Evolutionary conservation across 2,329 filamentous ascomycete species (phyloP).

Genomic region (Pyrenophora tritici-repentis): DNA sequence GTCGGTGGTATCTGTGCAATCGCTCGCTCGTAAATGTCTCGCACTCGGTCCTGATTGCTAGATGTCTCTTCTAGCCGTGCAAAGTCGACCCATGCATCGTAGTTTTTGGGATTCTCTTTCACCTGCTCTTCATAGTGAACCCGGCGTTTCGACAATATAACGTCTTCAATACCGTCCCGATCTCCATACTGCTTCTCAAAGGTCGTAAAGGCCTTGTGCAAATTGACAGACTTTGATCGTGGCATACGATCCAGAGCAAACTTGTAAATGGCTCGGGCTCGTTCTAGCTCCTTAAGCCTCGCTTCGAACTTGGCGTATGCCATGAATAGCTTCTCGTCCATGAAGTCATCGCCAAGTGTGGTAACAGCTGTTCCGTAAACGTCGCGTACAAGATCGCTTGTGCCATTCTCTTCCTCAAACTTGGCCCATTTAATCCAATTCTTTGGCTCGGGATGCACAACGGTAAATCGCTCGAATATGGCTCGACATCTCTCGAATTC

Average conservation of each 20-base stretch:
- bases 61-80: conserved; percentile 86
- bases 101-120: conserved; percentile 93
- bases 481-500: conserved; percentile 89
- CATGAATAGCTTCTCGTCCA: conserved; percentile 94
- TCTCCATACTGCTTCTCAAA: conserved; percentile 99
- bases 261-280: conserved; percentile 93
- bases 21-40: conserved; percentile 92
- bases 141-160: conserved; percentile 90
- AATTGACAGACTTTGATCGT: conserved; percentile 77
- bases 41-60: conserved; percentile 78
- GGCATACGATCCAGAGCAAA: conserved; percentile 92
- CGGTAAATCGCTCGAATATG: conserved; percentile 87
- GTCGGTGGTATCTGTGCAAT: conserved; percentile 95
- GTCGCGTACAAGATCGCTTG: conserved; percentile 86
- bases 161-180: conserved; percentile 89
- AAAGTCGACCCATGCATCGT: conserved; percentile 97
- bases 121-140: conserved; percentile 94
- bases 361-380: conserved; percentile 90
- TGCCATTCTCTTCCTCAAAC: conserved; percentile 95
- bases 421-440: conserved; percentile 96
- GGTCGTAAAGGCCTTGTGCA: conserved; percentile 94
- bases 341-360: conserved; percentile 88
- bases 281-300: conserved; percentile 93
- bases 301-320: conserved; percentile 94
- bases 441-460: conserved; percentile 89